Evolutionary conservation across 495 filamentous ascomycete species (phyloP).

Genomic region (Penicillium cosmopolitanum): DNA sequence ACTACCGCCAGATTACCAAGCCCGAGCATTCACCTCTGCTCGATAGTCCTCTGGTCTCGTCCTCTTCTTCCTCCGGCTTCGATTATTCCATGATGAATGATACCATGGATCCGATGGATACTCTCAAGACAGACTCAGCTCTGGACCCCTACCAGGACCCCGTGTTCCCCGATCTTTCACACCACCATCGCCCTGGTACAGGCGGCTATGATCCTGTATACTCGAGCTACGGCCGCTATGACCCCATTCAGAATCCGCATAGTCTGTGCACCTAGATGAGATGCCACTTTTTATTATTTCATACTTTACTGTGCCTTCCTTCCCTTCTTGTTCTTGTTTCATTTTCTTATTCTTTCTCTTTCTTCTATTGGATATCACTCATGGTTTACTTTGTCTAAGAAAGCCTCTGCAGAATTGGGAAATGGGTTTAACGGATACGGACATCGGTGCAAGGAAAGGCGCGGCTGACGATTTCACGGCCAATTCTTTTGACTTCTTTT

Average conservation of each 20-base stretch:
- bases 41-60: constrained; percentile 48
- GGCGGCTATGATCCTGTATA: constrained; percentile 43
- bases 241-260: constrained; percentile 36
- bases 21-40: constrained; percentile 45
- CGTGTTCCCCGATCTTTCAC: constrained; percentile 28
- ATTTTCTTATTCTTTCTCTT: constrained; percentile 7
- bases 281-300: constrained; percentile 7
- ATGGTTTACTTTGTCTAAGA: constrained; percentile 13
- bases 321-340: constrained; percentile 1
- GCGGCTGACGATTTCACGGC: constrained; percentile 20
- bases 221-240: constrained; percentile 40
- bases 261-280: constrained; percentile 39
- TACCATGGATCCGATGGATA: constrained; percentile 49
- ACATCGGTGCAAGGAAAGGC: constrained; percentile 31
- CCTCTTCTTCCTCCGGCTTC: constrained; percentile 47
- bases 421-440: constrained; percentile 26
- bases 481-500: constrained; percentile 13
- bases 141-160: constrained; percentile 43
- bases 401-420: constrained; percentile 15
- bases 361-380: constrained; percentile 5
- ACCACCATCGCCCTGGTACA: constrained; percentile 28
- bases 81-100: constrained; percentile 45
- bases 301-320: constrained; percentile 9
- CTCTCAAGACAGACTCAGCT: constrained; percentile 37
- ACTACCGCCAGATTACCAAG: constrained; percentile 41